These are phyloP conservation scores for Peziza echinospora DNA, from an alignment of 495 filamentous ascomycete genomes.

Conservation along the genomic window DNA sequence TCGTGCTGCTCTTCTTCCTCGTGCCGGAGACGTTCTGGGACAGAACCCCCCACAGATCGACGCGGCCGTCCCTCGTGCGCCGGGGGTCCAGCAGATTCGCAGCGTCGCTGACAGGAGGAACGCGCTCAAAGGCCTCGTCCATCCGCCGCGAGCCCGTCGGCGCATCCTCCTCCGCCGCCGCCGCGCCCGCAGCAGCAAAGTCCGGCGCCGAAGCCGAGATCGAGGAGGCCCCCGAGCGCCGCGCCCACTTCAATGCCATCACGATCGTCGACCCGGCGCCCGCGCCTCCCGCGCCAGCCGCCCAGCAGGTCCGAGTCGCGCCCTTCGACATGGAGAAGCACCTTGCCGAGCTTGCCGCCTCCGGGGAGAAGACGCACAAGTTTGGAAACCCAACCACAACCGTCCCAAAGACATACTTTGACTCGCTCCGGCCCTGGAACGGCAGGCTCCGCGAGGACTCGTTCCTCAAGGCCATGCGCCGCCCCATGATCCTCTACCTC, in stretches of 20 bases:
- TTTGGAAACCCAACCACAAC: constrained; percentile 10
- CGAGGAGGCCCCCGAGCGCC: no score
- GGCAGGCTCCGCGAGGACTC: constrained; percentile 56
- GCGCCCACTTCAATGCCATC: no score
- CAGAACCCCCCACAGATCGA: constrained; percentile 45
- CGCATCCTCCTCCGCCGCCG: no score
- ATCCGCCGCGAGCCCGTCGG: no score
- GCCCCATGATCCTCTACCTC: constrained; percentile 66
- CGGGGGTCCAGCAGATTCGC: constrained; percentile 18
- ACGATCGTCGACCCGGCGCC: no score
- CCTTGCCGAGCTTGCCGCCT: background rate
- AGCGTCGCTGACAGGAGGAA: no score
- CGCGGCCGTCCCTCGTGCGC: constrained; percentile 23
- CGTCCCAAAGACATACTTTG: constrained; percentile 43
- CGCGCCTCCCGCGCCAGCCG: background rate
- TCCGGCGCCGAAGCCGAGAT: no score
- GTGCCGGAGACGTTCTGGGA: constrained; percentile 97
- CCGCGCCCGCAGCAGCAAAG: no score
- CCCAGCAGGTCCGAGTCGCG: background rate
- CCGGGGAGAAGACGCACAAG: background rate
- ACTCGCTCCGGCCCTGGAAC: constrained; percentile 50
- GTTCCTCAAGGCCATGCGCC: constrained; percentile 52
- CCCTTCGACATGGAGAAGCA: background rate
- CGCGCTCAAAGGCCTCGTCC: no score
- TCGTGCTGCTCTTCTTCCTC: constrained; percentile 62